Conservation (phyloP, 1,284 basidiomycete species). For the Ustilago nuda region DNA sequence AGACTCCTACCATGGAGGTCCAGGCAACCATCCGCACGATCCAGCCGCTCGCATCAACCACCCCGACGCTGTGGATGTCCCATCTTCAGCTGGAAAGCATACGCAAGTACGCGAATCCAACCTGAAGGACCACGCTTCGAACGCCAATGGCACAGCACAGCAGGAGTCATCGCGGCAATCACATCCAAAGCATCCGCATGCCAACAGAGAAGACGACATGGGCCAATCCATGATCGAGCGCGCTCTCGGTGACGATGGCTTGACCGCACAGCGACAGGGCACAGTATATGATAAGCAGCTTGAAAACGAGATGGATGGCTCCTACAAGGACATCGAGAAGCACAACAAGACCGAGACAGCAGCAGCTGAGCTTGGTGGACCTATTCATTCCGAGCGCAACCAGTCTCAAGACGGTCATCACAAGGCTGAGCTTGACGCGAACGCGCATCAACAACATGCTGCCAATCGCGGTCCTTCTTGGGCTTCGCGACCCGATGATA, state of each 20-base stretch:
- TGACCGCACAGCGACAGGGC: slow-evolving; percentile 42
- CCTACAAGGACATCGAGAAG: slow-evolving; percentile 28
- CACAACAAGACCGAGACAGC: slow-evolving; percentile 31
- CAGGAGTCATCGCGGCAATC: slow-evolving; percentile 2
- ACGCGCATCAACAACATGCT: slow-evolving; percentile 36
- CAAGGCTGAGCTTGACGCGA: slow-evolving; percentile 9
- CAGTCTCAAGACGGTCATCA: slow-evolving; percentile 9
- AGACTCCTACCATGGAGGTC: slow-evolving; percentile 32
- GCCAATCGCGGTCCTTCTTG: slow-evolving; percentile 56
- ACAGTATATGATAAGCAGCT: slow-evolving; percentile 40
- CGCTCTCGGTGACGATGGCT: slow-evolving; percentile 44
- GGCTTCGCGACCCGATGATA: slow-evolving; percentile 57
- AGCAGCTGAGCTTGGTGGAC: slow-evolving; percentile 36
- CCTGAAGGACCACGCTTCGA: not conserved
- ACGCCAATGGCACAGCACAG: not conserved
- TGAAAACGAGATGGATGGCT: slow-evolving; percentile 46
- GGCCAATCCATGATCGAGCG: slow-evolving; percentile 46
- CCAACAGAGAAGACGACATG: slow-evolving; percentile 31
- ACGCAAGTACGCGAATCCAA: slow-evolving; percentile 1
- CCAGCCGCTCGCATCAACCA: slow-evolving; percentile 47
- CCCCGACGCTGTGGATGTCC: slow-evolving; percentile 33
- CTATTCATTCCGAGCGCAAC: slow-evolving; percentile 44
- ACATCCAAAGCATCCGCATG: slow-evolving; percentile 8
- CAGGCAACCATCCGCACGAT: slow-evolving; percentile 53
- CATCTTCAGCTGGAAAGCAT: not conserved